phyloP scores from a whole-genome alignment of 495 filamentous ascomycete genomes.

The Pseudevernia furfuracea region DNA sequence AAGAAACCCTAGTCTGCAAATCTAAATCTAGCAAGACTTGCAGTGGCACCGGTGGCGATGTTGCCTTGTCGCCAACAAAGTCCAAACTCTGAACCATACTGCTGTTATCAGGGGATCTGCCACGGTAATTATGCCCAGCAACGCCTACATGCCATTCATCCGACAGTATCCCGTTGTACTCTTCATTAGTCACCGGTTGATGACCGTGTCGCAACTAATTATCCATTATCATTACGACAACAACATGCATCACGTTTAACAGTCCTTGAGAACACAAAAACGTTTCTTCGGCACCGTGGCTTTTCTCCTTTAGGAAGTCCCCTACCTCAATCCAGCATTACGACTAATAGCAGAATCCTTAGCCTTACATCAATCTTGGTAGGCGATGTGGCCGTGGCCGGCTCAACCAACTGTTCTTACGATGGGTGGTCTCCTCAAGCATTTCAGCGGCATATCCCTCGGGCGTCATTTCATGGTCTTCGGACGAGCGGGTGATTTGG shows the following conservation, averaged over 20 bases:
- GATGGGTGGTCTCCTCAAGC: conserved; percentile 18
- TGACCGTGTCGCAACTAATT: not conserved
- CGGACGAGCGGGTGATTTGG: conserved; percentile 3
- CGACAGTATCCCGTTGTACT: not conserved
- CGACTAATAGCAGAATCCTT: not conserved
- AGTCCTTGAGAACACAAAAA: not conserved
- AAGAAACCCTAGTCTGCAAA: conserved; percentile 19
- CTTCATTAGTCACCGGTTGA: not conserved
- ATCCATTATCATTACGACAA: not conserved
- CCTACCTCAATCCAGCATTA: not conserved
- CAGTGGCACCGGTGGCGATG: conserved; percentile 9
- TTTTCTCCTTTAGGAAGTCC: not conserved
- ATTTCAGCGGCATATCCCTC: conserved; percentile 19
- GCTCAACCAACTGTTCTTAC: conserved; percentile 7
- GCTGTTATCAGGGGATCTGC: not conserved
- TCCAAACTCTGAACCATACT: conserved; percentile 18
- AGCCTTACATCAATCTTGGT: conserved; percentile 7
- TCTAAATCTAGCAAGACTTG: conserved; percentile 15
- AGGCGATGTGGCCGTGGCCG: conserved; percentile 12
- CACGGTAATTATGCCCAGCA: not conserved
- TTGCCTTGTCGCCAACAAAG: conserved; percentile 23
- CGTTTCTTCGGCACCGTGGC: not conserved
- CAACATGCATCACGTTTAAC: conserved; percentile 6
- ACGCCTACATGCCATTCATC: not conserved
- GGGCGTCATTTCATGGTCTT: conserved; percentile 18